Percentiles rank a stretch among this genome's conserved stretches.
Evolutionary conservation across 2,329 filamentous ascomycete species (phyloP).

Genomic region (Aspergillus sp.): DNA sequence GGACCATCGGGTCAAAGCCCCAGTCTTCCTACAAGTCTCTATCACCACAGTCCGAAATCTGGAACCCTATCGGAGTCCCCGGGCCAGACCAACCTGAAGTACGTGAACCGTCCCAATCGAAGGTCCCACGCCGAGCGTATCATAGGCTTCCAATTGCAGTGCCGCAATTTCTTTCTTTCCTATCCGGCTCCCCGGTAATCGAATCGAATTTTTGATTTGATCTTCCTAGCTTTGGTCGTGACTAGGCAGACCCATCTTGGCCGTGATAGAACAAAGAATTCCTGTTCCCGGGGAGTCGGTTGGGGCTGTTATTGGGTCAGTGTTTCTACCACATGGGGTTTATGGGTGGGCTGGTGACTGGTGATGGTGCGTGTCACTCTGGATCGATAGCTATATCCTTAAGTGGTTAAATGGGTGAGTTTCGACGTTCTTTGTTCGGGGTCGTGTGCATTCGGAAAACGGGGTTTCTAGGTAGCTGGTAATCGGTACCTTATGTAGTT

Average conservation of each 20-base stretch:
- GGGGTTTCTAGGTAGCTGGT: too few species aligned
- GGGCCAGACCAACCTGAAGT: background rate
- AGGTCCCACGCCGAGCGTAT: background rate
- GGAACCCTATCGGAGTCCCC: slow-evolving; percentile 7
- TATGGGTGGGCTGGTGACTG: background rate
- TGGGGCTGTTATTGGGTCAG: slow-evolving; percentile 9
- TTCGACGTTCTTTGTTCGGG: too few species aligned
- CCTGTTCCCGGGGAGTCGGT: slow-evolving; percentile 8
- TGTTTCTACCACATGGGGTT: background rate
- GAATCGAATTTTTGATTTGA: background rate
- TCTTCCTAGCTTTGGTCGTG: too few species aligned
- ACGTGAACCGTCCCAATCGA: background rate
- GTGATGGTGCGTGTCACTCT: background rate
- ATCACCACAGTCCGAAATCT: background rate
- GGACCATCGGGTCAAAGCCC: background rate
- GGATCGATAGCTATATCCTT: background rate
- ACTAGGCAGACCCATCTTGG: background rate
- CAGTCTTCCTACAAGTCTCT: background rate
- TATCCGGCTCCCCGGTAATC: background rate
- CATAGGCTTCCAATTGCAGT: background rate
- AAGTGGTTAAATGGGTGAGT: too few species aligned
- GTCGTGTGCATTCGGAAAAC: too few species aligned
- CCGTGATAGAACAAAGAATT: background rate
- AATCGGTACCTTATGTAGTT: too few species aligned
- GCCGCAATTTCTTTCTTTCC: background rate